A percentile compares a stretch with the other conserved stretches of the same genome.
phyloP scores from a whole-genome alignment of 176 grass and related monocot genomes.

The Phragmites australis region DNA sequence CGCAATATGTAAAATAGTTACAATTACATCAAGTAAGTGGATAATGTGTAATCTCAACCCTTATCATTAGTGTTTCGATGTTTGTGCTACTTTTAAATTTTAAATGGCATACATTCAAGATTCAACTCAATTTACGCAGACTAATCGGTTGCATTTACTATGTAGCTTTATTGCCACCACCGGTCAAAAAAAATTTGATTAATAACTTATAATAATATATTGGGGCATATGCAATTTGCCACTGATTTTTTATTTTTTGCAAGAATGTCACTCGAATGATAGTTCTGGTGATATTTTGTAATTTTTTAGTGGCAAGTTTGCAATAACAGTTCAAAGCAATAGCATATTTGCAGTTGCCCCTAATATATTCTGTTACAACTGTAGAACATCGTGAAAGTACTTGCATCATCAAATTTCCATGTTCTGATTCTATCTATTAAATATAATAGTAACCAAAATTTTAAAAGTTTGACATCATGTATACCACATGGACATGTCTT shows the following conservation, averaged over 20 bases:
- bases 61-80: neutral
- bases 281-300: too few species aligned
- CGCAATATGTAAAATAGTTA: neutral
- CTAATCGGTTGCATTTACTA: neutral
- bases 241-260: too few species aligned
- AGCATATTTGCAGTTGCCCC: too few species aligned
- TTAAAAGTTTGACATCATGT: neutral
- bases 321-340: too few species aligned
- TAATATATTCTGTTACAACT: neutral
- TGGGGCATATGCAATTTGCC: too few species aligned
- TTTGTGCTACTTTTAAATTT: slow-evolving; percentile 1
- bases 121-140: neutral
- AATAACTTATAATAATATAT: neutral
- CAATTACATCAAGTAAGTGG: neutral
- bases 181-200: neutral
- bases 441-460: neutral
- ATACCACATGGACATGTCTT: neutral
- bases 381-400: slow-evolving; percentile 3
- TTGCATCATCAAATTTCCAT: neutral
- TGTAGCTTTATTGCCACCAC: neutral
- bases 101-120: neutral
- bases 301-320: too few species aligned
- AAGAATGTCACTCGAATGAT: too few species aligned
- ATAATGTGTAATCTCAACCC: neutral
- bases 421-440: slow-evolving; percentile 4